A percentile compares a stretch with the other conserved stretches of the same genome.
phyloP scores from a whole-genome alignment of 2,329 filamentous ascomycete genomes.

The Nothophaeocryptopus gaeumannii region DNA sequence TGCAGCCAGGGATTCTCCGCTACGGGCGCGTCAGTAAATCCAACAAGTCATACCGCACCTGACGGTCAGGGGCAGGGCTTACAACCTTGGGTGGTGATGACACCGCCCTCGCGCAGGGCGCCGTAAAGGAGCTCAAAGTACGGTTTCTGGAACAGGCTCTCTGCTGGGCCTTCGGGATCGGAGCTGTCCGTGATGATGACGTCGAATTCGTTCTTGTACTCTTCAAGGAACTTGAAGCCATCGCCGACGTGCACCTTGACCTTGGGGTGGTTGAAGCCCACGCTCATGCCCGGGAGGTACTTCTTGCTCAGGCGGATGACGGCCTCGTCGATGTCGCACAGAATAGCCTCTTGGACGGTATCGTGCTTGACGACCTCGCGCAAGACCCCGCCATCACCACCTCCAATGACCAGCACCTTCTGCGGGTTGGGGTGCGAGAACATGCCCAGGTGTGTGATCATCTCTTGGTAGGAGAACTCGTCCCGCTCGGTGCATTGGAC shows the following conservation, averaged over 20 bases:
- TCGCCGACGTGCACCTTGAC: constrained; percentile 90
- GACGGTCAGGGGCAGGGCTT: constrained; percentile 64
- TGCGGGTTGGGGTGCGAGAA: constrained; percentile 98
- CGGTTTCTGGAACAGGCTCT: constrained; percentile 95
- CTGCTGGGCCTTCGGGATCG: constrained; percentile 93
- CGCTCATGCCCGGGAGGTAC: constrained; percentile 91
- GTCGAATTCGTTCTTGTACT: constrained; percentile 96
- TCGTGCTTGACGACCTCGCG: constrained; percentile 99
- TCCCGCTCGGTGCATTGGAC: constrained; percentile 98
- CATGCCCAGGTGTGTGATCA: constrained; percentile 98
- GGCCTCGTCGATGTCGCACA: constrained; percentile 99
- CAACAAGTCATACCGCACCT: constrained; percentile 2
- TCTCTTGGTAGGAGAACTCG: constrained; percentile 97
- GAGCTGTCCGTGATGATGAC: constrained; percentile 99
- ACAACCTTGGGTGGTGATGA: constrained; percentile 99
- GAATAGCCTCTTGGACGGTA: constrained; percentile 87
- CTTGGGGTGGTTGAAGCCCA: constrained; percentile 87
- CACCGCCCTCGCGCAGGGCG: constrained; percentile 89
- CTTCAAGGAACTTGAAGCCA: constrained; percentile 96
- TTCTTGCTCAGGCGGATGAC: constrained; percentile 98
- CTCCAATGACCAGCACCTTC: constrained; percentile 97
- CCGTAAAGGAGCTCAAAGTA: constrained; percentile 94
- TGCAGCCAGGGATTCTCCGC: constrained; percentile 99
- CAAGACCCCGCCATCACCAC: constrained; percentile 94
- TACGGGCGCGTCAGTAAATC: constrained; percentile 41